Conservation (phyloP, 1,284 basidiomycete genomes). For the Melampsora larici-populina region DNA sequence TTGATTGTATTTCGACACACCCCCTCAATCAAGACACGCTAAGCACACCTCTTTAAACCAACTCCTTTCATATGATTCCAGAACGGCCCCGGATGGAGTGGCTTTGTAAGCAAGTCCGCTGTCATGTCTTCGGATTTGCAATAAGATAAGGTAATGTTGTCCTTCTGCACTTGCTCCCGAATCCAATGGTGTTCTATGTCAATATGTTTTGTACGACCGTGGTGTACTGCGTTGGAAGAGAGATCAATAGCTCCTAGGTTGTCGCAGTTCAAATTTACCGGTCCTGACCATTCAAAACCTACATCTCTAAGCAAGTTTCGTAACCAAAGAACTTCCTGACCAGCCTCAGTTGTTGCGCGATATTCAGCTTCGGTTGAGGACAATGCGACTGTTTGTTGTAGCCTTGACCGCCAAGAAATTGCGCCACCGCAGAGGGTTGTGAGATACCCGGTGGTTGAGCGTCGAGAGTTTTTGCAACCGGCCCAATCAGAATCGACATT, state of each 20-base stretch:
- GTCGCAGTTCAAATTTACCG: not conserved
- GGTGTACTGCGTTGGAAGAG: not conserved
- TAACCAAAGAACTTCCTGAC: conserved; percentile 10
- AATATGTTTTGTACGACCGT: conserved; percentile 1
- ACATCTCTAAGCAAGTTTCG: not conserved
- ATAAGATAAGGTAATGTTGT: no score
- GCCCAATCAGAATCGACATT: no score
- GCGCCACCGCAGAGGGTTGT: conserved; percentile 1
- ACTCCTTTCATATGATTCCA: no score
- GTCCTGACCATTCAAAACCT: not conserved
- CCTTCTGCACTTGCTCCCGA: not conserved
- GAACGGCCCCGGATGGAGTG: no score
- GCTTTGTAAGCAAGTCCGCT: no score
- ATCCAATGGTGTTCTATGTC: conserved; percentile 17
- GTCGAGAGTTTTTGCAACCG: not conserved
- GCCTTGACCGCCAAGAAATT: not conserved
- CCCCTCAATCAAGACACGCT: no score
- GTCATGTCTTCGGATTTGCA: no score
- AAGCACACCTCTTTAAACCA: no score
- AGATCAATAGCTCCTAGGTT: not conserved
- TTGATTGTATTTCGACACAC: no score
- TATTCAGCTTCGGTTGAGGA: no score
- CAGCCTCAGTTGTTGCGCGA: not conserved
- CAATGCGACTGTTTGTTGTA: conserved; percentile 1
- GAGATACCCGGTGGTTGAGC: not conserved